Evolutionary conservation across 768 basidiomycete genomes (phyloP).

Genomic region (Boletus rubescentipes): DNA sequence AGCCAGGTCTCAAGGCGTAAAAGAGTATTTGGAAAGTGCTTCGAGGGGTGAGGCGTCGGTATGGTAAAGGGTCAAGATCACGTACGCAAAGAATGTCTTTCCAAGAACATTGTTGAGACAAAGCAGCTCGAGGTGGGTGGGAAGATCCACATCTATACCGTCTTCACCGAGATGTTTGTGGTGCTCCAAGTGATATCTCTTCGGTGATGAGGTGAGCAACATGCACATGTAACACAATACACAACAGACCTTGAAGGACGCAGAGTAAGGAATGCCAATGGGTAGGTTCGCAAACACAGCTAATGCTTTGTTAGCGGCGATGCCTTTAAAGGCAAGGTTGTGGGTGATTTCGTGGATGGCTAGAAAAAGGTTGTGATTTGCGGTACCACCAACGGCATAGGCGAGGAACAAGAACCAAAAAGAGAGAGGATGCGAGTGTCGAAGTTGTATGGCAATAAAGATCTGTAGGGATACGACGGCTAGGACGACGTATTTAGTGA

Average conservation of each 20-base stretch:
- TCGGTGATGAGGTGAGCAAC: slow-evolving; percentile 6
- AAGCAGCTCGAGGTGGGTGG: slow-evolving; percentile 80
- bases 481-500: slow-evolving; percentile 89
- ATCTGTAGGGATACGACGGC: slow-evolving; percentile 80
- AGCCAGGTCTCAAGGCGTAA: slow-evolving; percentile 93
- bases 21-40: slow-evolving; percentile 98
- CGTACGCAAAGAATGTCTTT: slow-evolving; percentile 96
- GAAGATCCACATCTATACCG: slow-evolving; percentile 94
- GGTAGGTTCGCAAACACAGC: slow-evolving; percentile 92
- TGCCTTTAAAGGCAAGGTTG: slow-evolving; percentile 87
- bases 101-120: slow-evolving; percentile 93
- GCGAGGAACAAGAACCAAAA: slow-evolving; percentile 72
- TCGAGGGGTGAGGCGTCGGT: slow-evolving; percentile 4
- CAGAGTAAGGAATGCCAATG: slow-evolving; percentile 92
- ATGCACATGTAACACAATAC: neutral
- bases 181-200: slow-evolving; percentile 95
- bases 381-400: slow-evolving; percentile 88
- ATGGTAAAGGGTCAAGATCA: neutral
- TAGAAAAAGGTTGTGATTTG: slow-evolving; percentile 96
- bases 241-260: slow-evolving; percentile 81
- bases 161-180: slow-evolving; percentile 96
- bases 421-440: slow-evolving; percentile 67
- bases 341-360: slow-evolving; percentile 99
- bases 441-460: slow-evolving; percentile 58
- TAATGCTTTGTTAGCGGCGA: slow-evolving; percentile 80